phyloP scores from a whole-genome alignment of 1,284 basidiomycete species.

The Cryptococcus deneoformans region DNA sequence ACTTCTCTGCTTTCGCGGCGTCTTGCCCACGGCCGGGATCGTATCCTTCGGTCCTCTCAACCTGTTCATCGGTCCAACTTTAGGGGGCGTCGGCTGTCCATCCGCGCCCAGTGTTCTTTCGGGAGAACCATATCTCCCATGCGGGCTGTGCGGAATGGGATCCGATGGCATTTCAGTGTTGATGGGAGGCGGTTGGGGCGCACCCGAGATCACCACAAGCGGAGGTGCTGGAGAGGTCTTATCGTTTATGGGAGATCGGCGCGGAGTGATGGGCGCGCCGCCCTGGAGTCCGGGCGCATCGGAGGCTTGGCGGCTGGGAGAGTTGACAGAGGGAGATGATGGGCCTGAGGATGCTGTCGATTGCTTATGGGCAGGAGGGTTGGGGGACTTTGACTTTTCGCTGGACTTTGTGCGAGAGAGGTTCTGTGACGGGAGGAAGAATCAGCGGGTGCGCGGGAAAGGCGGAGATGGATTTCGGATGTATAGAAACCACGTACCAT shows the following conservation, averaged over 20 bases:
- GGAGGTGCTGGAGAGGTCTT: conserved; percentile 62
- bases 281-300: conserved; percentile 5
- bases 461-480: not conserved
- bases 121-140: conserved; percentile 45
- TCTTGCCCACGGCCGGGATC: conserved; percentile 90
- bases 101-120: conserved; percentile 38
- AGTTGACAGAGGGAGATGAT: conserved; percentile 32
- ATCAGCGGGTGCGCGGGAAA: conserved; percentile 4
- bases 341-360: conserved; percentile 50
- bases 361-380: conserved; percentile 49
- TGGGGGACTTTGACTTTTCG: conserved; percentile 49
- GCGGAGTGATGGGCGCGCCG: conserved; percentile 47
- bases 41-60: conserved; percentile 71
- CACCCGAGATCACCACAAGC: conserved; percentile 81
- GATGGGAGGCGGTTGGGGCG: conserved; percentile 19
- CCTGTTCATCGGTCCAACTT: conserved; percentile 50
- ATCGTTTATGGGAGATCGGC: conserved; percentile 44
- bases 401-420: conserved; percentile 41
- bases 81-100: conserved; percentile 50
- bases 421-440: conserved; percentile 17
- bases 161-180: conserved; percentile 63
- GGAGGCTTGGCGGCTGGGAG: conserved; percentile 11
- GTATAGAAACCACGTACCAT: conserved; percentile 57
- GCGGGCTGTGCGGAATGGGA: conserved; percentile 56
- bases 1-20: conserved; percentile 91